phyloP scores from a whole-genome alignment of 164 flowering plant species.

The Houttuynia cordata region DNA sequence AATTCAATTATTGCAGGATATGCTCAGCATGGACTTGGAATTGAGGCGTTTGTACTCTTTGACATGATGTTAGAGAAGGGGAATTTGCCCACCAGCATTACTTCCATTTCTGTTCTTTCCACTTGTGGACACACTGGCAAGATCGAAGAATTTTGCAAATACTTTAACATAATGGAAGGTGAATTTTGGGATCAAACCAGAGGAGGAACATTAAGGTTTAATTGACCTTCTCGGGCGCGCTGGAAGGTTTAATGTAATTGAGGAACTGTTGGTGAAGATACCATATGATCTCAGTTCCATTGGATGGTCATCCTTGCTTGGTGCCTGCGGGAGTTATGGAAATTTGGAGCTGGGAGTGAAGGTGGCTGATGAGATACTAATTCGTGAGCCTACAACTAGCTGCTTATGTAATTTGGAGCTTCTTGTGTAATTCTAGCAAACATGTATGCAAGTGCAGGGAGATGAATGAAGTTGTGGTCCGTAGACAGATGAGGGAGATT shows the following conservation, averaged over 20 bases:
- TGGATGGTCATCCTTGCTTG: constrained; percentile 60
- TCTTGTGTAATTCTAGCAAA: constrained; percentile 62
- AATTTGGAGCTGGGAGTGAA: constrained; percentile 54
- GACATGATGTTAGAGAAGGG: constrained; percentile 40
- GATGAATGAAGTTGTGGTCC: constrained; percentile 34
- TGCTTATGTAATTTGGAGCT: too few relatives aligned
- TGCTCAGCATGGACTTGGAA: constrained; percentile 72
- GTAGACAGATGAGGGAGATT: constrained; percentile 46
- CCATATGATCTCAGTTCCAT: constrained; percentile 45
- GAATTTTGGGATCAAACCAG: constrained; percentile 47
- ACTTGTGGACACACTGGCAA: constrained; percentile 60
- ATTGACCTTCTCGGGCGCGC: constrained; percentile 82
- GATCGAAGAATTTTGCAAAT: constrained; percentile 35
- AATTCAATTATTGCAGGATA: constrained; percentile 75
- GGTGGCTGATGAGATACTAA: constrained; percentile 47
- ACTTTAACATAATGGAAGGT: constrained; percentile 44
- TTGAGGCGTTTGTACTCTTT: constrained; percentile 42
- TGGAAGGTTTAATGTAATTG: constrained; percentile 61
- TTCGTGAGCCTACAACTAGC: constrained; percentile 48
- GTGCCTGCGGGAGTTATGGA: constrained; percentile 66
- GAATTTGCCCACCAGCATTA: constrained; percentile 42
- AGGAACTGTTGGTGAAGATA: constrained; percentile 47
- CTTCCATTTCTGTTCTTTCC: constrained; percentile 62
- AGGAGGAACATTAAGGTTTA: constrained; percentile 66
- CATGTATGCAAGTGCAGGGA: constrained; percentile 47